A percentile compares a stretch with the other conserved stretches of the same genome.
phyloP scores from a whole-genome alignment of 805 yeast species.

The Candida sonorensis region DNA sequence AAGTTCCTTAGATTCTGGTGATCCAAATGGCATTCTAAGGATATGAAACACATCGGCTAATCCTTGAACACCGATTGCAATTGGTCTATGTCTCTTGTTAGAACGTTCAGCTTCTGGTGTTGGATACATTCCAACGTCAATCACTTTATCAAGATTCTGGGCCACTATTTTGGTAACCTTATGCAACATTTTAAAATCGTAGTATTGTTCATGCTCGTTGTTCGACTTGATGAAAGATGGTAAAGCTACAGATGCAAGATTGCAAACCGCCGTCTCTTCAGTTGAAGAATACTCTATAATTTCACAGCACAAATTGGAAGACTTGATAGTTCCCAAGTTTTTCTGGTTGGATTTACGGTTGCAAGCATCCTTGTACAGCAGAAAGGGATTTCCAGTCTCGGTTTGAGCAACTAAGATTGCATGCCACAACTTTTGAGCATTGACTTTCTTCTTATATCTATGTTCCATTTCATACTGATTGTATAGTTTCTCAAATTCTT shows the following conservation, averaged over 20 bases:
- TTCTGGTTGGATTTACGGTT: slow-evolving; percentile 83
- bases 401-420: slow-evolving; percentile 87
- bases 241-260: slow-evolving; percentile 83
- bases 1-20: slow-evolving; percentile 64
- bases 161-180: slow-evolving; percentile 69
- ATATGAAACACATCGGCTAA: slow-evolving; percentile 82
- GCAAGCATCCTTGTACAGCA: slow-evolving; percentile 90
- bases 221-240: slow-evolving; percentile 57
- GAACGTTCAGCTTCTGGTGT: slow-evolving; percentile 67
- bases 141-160: slow-evolving; percentile 72
- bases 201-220: slow-evolving; percentile 40
- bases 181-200: slow-evolving; percentile 72
- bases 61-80: slow-evolving; percentile 98
- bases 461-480: slow-evolving; percentile 66
- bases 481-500: slow-evolving; percentile 69
- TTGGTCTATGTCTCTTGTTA: slow-evolving; percentile 81
- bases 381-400: slow-evolving; percentile 94
- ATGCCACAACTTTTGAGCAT: slow-evolving; percentile 89
- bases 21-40: slow-evolving; percentile 81
- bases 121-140: slow-evolving; percentile 84
- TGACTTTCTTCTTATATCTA: slow-evolving; percentile 54
- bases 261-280: slow-evolving; percentile 95
- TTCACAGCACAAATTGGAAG: slow-evolving; percentile 92
- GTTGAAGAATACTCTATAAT: slow-evolving; percentile 86
- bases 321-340: slow-evolving; percentile 86